Base-by-base conservation (phyloP, 208 protist species). In the Leishmania lainsoni region DNA sequence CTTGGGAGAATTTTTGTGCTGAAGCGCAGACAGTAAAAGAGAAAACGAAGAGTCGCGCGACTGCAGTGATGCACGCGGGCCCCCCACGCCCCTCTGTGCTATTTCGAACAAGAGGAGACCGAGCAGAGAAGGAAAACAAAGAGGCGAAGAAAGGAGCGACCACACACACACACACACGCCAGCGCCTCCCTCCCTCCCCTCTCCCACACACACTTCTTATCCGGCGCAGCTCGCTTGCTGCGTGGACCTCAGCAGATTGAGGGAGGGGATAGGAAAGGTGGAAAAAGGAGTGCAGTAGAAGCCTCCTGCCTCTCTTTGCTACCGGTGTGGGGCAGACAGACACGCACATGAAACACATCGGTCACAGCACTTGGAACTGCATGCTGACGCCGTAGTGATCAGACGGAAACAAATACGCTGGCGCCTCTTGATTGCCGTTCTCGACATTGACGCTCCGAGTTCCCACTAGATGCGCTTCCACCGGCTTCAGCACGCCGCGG, bases 301-400 rank as follows among this genome's bases (percentile, higher is more conserved):
- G 61, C 61, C 6, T 14, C 61, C 61, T 22, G 22, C 58, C 58
- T 9, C 58, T 63, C 58, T 63, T 22, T 12, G 12, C 58, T n/a
- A 63, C 26, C 58, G 32, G 6, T 68, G 32, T 16, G 39, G 42
- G 63, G 2, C 63, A 68, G 12, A 39, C n/a, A 4, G 32, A 42
- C 63, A 68, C 8, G 35, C 66, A 49, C 66, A 14, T 20, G 66
- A 20, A 71, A 16, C 39, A 49, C n/a, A 48, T 39, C 48, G 22
- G 48, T 75, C 70, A 75, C 10, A 61, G 52, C 17, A 83, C 70
- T 6, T 81, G 49, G 39, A 97, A 97, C 26, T 84, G 90, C 81
- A 95, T 92, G 75, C 87, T 89, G 32, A 98, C 93, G 48, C 95
- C 95, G 81, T 97, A 98, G 87, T 98, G 95, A 75, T 98, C 95